A percentile compares a stretch with the other conserved stretches of the same genome.
phyloP scores from a whole-genome alignment of 352 stramenopile species.

The Phytophthora megakarya region DNA sequence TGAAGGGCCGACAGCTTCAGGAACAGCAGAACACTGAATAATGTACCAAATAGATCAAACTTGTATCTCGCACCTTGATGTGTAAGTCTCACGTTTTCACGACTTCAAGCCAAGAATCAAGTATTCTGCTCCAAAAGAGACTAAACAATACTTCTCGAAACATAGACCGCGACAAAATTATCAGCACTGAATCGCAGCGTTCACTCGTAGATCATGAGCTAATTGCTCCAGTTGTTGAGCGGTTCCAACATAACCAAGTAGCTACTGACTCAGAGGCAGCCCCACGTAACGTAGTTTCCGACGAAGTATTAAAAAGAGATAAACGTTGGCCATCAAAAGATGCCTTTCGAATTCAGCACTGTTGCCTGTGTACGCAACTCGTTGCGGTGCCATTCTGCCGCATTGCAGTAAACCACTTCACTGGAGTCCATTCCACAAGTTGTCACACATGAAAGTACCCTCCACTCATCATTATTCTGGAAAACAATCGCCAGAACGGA shows the following conservation, averaged over 20 bases:
- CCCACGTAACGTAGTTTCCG: background rate
- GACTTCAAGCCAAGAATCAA: no score
- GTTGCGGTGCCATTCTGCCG: background rate
- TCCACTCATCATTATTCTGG: background rate
- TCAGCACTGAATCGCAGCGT: background rate
- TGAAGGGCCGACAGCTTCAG: conserved; percentile 13
- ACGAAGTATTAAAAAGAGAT: background rate
- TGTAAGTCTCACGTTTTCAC: no score
- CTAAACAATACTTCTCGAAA: no score
- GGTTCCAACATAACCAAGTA: no score
- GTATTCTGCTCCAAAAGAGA: no score
- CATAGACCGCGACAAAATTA: no score
- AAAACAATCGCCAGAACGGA: background rate
- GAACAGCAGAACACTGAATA: background rate
- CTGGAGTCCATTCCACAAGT: background rate
- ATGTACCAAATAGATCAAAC: background rate
- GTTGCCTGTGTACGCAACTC: background rate
- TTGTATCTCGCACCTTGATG: no score
- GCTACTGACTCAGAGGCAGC: no score
- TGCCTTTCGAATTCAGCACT: background rate
- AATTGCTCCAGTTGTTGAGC: background rate
- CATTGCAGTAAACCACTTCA: background rate
- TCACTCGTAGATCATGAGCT: background rate
- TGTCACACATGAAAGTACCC: no score
- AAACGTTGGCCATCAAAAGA: background rate